Evolutionary conservation across 768 basidiomycete genomes (phyloP), one percentile per base, ranked within the genome.

Genomic region (Austroboletus festivus): DNA sequence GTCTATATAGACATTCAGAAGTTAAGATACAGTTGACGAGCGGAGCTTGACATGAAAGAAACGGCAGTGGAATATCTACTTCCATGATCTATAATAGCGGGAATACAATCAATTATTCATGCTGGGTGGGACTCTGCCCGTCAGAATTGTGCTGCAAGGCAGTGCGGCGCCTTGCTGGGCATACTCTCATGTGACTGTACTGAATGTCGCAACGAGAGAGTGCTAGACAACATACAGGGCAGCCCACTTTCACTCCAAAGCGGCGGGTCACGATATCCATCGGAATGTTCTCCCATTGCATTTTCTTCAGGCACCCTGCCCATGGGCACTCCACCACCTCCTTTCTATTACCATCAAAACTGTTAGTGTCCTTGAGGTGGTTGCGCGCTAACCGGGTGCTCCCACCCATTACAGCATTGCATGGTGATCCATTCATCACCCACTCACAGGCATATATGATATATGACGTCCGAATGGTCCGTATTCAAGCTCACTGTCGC

Each of bases 161-260:
- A 15, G 24, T 19, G 21, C 26, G 10, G 13, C 5, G 43, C 13
- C 38, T 43, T 19, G 26, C 48, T 1, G 15, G 51, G 31, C 61
- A 63, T 4, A 19, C 48, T 8, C 16, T 55, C 10, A 33, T 40
- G 30, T 63, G 61, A 21, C 42, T 48, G 2, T 31, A 34, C 21
- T 22, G 47, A 42, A 63, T 59, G 26, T 63, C 61, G 10, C 31
- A 21, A 5, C 61, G 61, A 37, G 62, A 61, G 22, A 63, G 52
- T 12, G 21, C 4, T 5, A 51, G 1, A 1, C 56, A 49, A 31
- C 61, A 63, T 2, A 2, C 18, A 1, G 1, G 9, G 34, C 61
- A 63, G 3, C 1, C 2, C 37, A 53, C 50, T 34, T 43, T 44
- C 13, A 56, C 42, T 2, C 22, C 44, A n/a, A 63, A 24, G 31